Conservation (phyloP, 805 yeast genomes). For the Pichia manshurica region DNA sequence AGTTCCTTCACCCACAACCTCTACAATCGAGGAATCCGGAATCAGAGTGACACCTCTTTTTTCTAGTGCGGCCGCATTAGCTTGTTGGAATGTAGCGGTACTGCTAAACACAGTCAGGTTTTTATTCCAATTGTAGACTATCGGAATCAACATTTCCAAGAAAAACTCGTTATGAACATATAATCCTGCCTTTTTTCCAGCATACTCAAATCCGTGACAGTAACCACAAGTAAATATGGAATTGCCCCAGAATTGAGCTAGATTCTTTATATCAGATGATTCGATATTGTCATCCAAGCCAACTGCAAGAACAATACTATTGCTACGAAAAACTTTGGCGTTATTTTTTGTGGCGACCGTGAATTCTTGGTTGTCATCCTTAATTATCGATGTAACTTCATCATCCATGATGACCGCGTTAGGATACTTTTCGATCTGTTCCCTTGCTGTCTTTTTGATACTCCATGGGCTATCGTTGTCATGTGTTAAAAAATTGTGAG, state of each 20-base stretch:
- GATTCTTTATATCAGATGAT: neutral
- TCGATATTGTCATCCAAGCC: neutral
- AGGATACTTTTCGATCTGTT: neutral
- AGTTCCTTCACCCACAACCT: neutral
- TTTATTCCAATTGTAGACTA: neutral
- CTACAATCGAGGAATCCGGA: neutral
- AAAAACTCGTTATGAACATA: neutral
- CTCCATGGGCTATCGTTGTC: neutral
- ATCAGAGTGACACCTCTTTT: neutral
- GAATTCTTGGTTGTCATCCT: neutral
- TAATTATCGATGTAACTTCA: neutral
- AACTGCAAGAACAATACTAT: neutral
- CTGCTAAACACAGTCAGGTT: neutral
- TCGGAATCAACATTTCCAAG: neutral
- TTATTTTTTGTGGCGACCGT: neutral
- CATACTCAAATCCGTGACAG: neutral
- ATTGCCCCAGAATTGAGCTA: neutral
- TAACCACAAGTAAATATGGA: neutral
- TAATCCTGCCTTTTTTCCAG: neutral
- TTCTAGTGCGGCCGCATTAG: neutral
- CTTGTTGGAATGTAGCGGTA: neutral
- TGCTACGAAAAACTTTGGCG: neutral
- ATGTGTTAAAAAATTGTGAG: conserved; percentile 2
- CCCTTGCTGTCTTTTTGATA: neutral
- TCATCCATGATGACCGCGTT: neutral